Base-by-base conservation (phyloP, 2,329 filamentous ascomycete genomes). In the Catunica adiposa region DNA sequence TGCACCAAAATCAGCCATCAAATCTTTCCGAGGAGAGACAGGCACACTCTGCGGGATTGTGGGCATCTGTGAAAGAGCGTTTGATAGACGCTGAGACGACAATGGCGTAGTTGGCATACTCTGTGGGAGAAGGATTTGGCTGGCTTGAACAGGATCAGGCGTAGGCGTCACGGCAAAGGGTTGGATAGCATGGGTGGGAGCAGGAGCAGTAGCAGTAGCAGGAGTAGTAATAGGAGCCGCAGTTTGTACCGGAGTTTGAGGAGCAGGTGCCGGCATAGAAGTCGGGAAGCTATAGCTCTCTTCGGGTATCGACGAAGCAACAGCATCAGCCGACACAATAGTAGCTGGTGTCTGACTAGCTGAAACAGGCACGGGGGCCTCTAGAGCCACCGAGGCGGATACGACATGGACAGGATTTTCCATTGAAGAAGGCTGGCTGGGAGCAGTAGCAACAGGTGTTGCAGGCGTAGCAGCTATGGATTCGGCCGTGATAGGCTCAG, bases 291-390 rank as follows among this genome's bases (percentile, higher is more conserved):
- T 11, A 5, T 5, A 34, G 29, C 29, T 34, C 29, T 34, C 5
- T 34, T 5, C 5, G 29, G 38, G 14, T 15, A 42, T 42, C 14
- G 38, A 15, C 17, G 55, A 48, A 17, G 55, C 48, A 56, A 31
- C 22, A 37, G 50, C 37, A 20, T 50, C 20, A 50, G 26, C 14
- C 22, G 56, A 17, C 20, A 55, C 37, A 26, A 54, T 50, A 26
- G 22, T 37, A 25, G 56, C 23, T 1, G 51, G 42, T 9, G 46
- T 47, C 34, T 55, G 37, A 3, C 51, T 44, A 34, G 26, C 22
- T 3, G 56, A 58, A 20, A 58, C 54, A 14, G 56, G 56, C 31
- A 56, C 42, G 1, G 56, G 56, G 15, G 56, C 56, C 17, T 25
- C 37, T 17, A 58, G 25, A 5, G 56, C 42, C 20, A 58, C 56